Base-by-base conservation (phyloP, 108 stramenopile genomes). In the Fragilaria radians region DNA sequence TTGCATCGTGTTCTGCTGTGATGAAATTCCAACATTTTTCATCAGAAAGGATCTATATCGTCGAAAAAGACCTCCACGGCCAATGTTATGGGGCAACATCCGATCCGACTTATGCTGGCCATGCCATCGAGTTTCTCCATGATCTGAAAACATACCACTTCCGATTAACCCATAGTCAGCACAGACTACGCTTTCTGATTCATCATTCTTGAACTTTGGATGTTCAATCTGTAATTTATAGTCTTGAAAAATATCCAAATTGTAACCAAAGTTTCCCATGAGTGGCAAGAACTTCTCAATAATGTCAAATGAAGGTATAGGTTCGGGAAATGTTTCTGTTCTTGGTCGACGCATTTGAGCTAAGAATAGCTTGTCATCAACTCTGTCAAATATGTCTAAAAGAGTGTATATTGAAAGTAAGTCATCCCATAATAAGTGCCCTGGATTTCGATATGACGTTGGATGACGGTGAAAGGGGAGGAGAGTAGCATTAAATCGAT, bases 391-490 rank as follows among this genome's bases (percentile, higher is more conserved):
- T 7, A 42, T 42, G 14, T 42, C 36, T 11, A 42, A 14, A 42
- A 42, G 36, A 14, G 7, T 7, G 7, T 7, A 42, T 7, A 42
- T n/a, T n/a, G 36, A 7, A 7, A 42, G 7, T 7, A 42, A 42
- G 14, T 42, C 36, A 14, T 42, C 36, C 36, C 36, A 42, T 7
- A 42, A 42, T 7, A 42, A n/a, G n/a, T 42, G 36, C 7, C 36
- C 36, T 14, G 36, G 36, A 14, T 42, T 42, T 42, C 36, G 69
- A 60, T 11, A 78, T 61, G 1, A 73, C 59, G 33, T 62, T 42
- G 1, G 73, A 49, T 3, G 74, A 64, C 14, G 36, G 14, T 42
- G 14, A 14, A 42, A 42, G 14, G 36, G 36, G 11, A 42, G 36
- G 11, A 42, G 7, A 14, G 36, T 42, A 11, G 36, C 36, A 42